These are phyloP conservation scores for Podosphaera xanthii DNA, from an alignment of 2,329 filamentous ascomycete species.

Conservation along the genomic window DNA sequence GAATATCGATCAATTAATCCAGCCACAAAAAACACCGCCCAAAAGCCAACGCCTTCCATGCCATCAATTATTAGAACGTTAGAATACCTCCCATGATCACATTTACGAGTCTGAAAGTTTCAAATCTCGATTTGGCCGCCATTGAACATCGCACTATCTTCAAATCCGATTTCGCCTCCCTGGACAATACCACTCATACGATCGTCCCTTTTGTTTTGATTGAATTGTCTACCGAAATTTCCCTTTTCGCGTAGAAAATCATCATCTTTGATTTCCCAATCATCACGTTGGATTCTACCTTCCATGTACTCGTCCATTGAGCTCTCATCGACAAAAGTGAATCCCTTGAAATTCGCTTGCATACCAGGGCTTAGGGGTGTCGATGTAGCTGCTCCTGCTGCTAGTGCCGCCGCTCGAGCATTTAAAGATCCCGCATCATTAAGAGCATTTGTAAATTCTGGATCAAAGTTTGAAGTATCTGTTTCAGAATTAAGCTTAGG, in stretches of 20 bases:
- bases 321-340: conserved; percentile 97
- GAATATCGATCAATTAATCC: not conserved
- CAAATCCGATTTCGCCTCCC: conserved; percentile 27
- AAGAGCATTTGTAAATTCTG: conserved; percentile 89
- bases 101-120: conserved; percentile 10
- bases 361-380: conserved; percentile 87
- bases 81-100: not conserved
- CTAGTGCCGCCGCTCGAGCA: conserved; percentile 67
- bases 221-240: conserved; percentile 16
- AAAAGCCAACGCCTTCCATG: conserved; percentile 1
- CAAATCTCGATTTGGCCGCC: conserved; percentile 40
- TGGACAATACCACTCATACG: conserved; percentile 42
- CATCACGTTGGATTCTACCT: conserved; percentile 17
- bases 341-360: conserved; percentile 94
- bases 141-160: conserved; percentile 33
- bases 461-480: conserved; percentile 95
- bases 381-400: conserved; percentile 65
- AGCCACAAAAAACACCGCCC: conserved; percentile 1
- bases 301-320: conserved; percentile 71
- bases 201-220: conserved; percentile 17
- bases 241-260: conserved; percentile 40
- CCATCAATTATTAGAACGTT: not conserved
- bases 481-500: conserved; percentile 89
- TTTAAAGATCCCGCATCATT: conserved; percentile 75
- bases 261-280: conserved; percentile 20